Evolutionary conservation across 306 rosid genomes (phyloP), one percentile per base, ranked within the genome.

Genomic region (Cicer chorassanicum): DNA sequence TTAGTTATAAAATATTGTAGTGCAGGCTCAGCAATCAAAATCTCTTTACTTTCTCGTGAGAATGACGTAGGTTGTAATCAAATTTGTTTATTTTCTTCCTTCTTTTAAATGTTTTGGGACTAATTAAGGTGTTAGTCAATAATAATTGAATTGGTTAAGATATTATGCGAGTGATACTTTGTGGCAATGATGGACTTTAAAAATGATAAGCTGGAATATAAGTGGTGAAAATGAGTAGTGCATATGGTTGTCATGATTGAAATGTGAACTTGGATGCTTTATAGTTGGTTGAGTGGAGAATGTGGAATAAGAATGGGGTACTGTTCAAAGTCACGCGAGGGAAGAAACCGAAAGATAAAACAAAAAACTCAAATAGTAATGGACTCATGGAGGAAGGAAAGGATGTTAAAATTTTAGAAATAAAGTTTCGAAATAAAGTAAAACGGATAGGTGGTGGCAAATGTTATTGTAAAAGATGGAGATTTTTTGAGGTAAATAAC

Each of bases 171-270:
- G 55, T 29, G 78, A 73, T 12, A 67, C n/a, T 69, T 49, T 40
- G 83, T 13, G 79, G 80, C 16, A 44, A 81, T 70, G 88, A 76
- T 65, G 16, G 80, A 54, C 7, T 34, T 73, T 18, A 44, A 69
- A 69, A 70, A 84, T 76, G 81, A 74, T 80, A 72, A 72, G 82
- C 16, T 34, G 43, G 43, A 60, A 60, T 34, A 60, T 13, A 43
- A 56, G 42, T 46, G 39, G 83, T 54, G 82, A 61, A 72, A 38
- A 62, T 77, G 43, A 77, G 79, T 59, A 77, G 79, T 59, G 81
- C 69, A 67, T 63, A 86, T 87, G 91, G 63, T 72, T 43, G 87
- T 88, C 89, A 91, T 91, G 90, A 91, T 91, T 88, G 86, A 74
- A 84, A 87, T 82, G 91, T 85, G 87, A 85, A 82, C 43, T 61